Percentiles rank a stretch among this genome's conserved stretches.
Conservation (phyloP, 2,329 filamentous ascomycete genomes). For the Cladophialophora yegresii region DNA sequence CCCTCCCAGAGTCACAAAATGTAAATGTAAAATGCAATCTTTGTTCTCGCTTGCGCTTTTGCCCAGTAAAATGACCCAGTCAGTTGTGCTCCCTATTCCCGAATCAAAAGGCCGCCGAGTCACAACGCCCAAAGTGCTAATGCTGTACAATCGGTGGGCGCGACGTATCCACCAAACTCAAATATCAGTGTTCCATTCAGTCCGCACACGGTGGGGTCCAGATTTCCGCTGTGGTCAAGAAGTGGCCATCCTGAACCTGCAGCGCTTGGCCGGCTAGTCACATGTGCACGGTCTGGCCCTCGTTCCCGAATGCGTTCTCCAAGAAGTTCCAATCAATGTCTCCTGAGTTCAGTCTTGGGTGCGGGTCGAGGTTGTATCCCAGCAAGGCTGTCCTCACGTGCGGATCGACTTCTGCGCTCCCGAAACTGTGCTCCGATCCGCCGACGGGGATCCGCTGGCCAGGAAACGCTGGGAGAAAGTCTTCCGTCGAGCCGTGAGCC, state of each 20-base stretch:
- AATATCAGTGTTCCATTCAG: conserved; percentile 9
- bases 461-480: conserved; percentile 38
- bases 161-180: background rate
- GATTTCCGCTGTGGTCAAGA: background rate
- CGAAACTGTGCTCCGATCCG: conserved; percentile 35
- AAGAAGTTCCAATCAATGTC: conserved; percentile 36
- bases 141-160: background rate
- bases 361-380: conserved; percentile 37
- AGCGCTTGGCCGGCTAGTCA: conserved; percentile 14
- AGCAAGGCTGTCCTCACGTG: conserved; percentile 35
- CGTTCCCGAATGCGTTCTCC: conserved; percentile 24
- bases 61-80: background rate
- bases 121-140: background rate
- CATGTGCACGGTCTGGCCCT: conserved; percentile 23
- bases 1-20: background rate
- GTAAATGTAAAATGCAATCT: background rate
- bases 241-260: background rate
- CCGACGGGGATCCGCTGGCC: conserved; percentile 37
- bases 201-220: background rate
- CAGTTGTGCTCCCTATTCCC: background rate
- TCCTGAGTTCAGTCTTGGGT: conserved; percentile 32
- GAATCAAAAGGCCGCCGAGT: background rate
- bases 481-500: conserved; percentile 19
- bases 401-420: conserved; percentile 33
- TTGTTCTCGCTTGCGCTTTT: background rate